Conservation (phyloP, 2,329 filamentous ascomycete species). For the Penicillium occitanis region DNA sequence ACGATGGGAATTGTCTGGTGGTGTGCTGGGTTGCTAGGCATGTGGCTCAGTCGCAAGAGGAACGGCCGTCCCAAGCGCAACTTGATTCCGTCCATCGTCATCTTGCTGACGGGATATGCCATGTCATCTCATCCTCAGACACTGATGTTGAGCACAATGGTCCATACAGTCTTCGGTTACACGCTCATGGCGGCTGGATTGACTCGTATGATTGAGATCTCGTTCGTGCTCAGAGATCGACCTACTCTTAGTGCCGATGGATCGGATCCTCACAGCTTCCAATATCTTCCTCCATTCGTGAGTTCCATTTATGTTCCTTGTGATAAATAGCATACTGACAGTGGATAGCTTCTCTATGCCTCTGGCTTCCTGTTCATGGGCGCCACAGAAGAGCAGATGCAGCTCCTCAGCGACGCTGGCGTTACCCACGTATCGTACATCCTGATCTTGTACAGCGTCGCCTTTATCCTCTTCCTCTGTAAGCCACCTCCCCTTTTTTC, state of each 20-base stretch:
- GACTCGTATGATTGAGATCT: slow-evolving; percentile 83
- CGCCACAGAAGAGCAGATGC: slow-evolving; percentile 95
- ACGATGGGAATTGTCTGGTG: slow-evolving; percentile 99
- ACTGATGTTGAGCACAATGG: slow-evolving; percentile 78
- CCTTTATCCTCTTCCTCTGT: slow-evolving; percentile 88
- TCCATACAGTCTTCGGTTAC: slow-evolving; percentile 88
- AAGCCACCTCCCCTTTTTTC: slow-evolving; percentile 34
- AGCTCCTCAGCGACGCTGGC: slow-evolving; percentile 67
- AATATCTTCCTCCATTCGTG: slow-evolving; percentile 69
- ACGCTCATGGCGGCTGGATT: slow-evolving; percentile 88
- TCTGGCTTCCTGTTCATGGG: slow-evolving; percentile 97
- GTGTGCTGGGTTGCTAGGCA: slow-evolving; percentile 83
- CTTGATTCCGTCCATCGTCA: slow-evolving; percentile 86
- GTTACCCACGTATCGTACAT: slow-evolving; percentile 92
- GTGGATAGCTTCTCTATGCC: slow-evolving; percentile 74
- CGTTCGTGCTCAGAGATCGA: slow-evolving; percentile 78
- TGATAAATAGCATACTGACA: slow-evolving; percentile 15
- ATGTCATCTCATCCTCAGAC: slow-evolving; percentile 92
- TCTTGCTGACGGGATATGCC: slow-evolving; percentile 88
- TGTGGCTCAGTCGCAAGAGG: slow-evolving; percentile 85
- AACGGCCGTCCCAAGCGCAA: slow-evolving; percentile 87
- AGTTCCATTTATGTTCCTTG: slow-evolving; percentile 42
- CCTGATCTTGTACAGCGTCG: slow-evolving; percentile 83
- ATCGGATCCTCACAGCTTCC: slow-evolving; percentile 68
- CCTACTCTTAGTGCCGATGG: slow-evolving; percentile 65